Evolutionary conservation across 2,329 filamentous ascomycete genomes (phyloP).

Genomic region (Escovopsis sp.): DNA sequence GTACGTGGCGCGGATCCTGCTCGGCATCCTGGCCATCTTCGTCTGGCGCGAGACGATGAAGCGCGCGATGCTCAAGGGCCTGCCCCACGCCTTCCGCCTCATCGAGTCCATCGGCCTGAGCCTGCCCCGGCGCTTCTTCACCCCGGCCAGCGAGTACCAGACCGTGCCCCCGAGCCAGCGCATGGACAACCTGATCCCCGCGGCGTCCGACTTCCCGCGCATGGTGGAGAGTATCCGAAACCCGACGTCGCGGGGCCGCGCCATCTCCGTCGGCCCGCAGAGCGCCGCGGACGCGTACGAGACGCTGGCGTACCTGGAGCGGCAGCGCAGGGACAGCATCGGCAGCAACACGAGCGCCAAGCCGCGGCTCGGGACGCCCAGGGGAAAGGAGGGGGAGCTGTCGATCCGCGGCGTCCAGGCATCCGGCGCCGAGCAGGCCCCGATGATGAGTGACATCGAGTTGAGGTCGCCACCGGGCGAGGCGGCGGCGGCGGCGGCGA

Average conservation of each 20-base stretch:
- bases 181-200: conserved; percentile 76
- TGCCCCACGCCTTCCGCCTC: conserved; percentile 79
- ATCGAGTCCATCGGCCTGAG: conserved; percentile 67
- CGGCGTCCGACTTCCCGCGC: conserved; percentile 71
- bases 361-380: conserved; percentile 27
- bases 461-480: conserved; percentile 58
- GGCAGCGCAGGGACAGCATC: conserved; percentile 39
- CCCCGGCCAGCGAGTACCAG: conserved; percentile 79
- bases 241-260: conserved; percentile 53
- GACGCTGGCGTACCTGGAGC: conserved; percentile 77
- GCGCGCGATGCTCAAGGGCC: conserved; percentile 56
- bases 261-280: conserved; percentile 84
- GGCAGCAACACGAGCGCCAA: conserved; percentile 34
- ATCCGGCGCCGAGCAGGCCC: conserved; percentile 29
- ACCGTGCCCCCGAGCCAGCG: conserved; percentile 56
- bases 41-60: conserved; percentile 86
- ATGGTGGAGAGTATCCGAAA: conserved; percentile 72
- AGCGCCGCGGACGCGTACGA: conserved; percentile 95
- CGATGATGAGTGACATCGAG: conserved; percentile 47
- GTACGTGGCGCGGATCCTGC: conserved; percentile 51
- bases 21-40: conserved; percentile 75
- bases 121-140: conserved; percentile 81
- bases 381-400: conserved; percentile 23
- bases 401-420: conserved; percentile 24
- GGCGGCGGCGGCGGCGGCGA: conserved; percentile 21